Conservation (phyloP, 129 eudicot species). For the Deinandra increscens region DNA sequence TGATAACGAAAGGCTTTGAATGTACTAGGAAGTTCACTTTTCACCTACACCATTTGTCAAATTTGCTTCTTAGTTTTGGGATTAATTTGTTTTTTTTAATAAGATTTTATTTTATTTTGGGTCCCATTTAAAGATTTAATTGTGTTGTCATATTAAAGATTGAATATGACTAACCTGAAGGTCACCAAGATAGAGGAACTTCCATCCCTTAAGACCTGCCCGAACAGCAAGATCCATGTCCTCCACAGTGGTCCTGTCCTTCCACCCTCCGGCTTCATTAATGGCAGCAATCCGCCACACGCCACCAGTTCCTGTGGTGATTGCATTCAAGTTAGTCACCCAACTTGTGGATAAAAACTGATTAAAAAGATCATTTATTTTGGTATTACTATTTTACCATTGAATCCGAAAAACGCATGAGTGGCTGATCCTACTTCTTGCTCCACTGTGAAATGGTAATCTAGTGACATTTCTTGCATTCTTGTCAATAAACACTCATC, state of each 20-base stretch:
- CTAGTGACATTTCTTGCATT: slow-evolving; percentile 99
- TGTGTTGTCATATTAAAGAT: not conserved
- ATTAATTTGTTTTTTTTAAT: not conserved
- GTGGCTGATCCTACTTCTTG: slow-evolving; percentile 99
- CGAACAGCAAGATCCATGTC: slow-evolving; percentile 96
- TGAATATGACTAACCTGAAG: slow-evolving; percentile 43
- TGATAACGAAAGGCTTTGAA: slow-evolving; percentile 88
- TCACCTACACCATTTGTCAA: slow-evolving; percentile 46
- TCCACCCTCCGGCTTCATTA: slow-evolving; percentile 93
- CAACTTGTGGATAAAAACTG: not conserved
- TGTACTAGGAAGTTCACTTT: slow-evolving; percentile 88
- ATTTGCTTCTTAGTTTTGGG: slow-evolving; percentile 5
- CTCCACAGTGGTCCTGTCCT: slow-evolving; percentile 86
- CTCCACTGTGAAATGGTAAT: slow-evolving; percentile 94
- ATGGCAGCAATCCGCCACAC: slow-evolving; percentile 84
- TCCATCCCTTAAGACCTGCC: slow-evolving; percentile 86
- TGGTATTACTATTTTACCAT: slow-evolving; percentile 43
- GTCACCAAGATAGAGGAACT: slow-evolving; percentile 68
- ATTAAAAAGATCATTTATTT: not conserved
- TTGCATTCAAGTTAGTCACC: slow-evolving; percentile 2
- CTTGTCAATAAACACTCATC: slow-evolving; percentile 95
- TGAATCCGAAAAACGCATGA: slow-evolving; percentile 98
- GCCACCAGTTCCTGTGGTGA: slow-evolving; percentile 79
- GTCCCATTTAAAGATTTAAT: not conserved
- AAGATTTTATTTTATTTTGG: not conserved